Conservation (phyloP, 1,139 yeast genomes). For the Lodderomyces theae region DNA sequence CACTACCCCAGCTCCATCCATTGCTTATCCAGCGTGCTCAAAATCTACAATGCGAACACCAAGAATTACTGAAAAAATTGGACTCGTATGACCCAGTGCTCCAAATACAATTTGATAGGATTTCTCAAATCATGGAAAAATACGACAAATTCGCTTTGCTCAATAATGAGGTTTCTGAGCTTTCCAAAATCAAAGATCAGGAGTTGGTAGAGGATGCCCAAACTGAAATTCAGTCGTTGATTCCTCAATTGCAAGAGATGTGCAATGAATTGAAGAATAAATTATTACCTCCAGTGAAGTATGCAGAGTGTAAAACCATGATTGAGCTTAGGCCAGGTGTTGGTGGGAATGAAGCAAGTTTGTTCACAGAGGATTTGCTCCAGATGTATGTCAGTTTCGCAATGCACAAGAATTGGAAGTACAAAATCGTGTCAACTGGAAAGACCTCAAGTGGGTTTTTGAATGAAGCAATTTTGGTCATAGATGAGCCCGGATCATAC, state of each 20-base stretch:
- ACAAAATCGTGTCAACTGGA: conserved; percentile 57
- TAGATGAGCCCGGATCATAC: conserved; percentile 77
- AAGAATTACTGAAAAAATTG: conserved; percentile 40
- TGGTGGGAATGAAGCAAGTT: conserved; percentile 92
- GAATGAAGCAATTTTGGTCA: conserved; percentile 71
- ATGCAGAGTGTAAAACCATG: conserved; percentile 74
- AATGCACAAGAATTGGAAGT: conserved; percentile 63
- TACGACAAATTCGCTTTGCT: conserved; percentile 37
- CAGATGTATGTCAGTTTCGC: conserved; percentile 81
- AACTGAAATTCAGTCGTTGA: conserved; percentile 28
- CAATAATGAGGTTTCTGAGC: conserved; percentile 35
- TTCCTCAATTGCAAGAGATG: conserved; percentile 36
- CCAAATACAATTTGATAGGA: conserved; percentile 14
- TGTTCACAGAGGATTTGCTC: conserved; percentile 77
- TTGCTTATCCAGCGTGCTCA: conserved; percentile 62
- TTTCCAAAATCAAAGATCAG: conserved; percentile 35
- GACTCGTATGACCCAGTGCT: conserved; percentile 14
- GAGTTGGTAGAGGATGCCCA: conserved; percentile 19
- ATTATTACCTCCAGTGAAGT: conserved; percentile 74
- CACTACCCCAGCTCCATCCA: conserved; percentile 45
- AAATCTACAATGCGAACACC: conserved; percentile 48
- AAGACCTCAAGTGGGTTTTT: conserved; percentile 60
- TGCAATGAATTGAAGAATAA: conserved; percentile 50
- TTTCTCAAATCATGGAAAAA: conserved; percentile 41
- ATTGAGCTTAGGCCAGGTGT: conserved; percentile 92